Evolutionary conservation across 306 rosid species (phyloP).

Genomic region (Medicago arabica): DNA sequence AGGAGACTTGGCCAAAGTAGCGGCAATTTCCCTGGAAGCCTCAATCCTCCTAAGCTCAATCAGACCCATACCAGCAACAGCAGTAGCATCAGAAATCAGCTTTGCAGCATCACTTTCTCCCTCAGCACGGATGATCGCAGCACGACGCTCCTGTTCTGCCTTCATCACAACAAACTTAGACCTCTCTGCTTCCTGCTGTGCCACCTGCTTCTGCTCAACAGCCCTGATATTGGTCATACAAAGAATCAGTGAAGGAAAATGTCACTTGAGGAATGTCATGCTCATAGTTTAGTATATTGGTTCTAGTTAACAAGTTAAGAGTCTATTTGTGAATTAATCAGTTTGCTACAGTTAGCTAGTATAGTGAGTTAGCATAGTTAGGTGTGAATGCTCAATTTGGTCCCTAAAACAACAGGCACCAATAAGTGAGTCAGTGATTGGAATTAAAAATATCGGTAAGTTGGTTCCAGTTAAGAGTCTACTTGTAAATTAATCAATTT

Average conservation of each 20-base stretch:
- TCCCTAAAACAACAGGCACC: not conserved
- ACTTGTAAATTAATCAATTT: not conserved
- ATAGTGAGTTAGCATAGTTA: not conserved
- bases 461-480: not conserved
- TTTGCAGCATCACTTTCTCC: constrained; percentile 94
- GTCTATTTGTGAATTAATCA: not conserved
- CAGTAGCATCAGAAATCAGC: constrained; percentile 85
- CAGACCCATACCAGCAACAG: constrained; percentile 68
- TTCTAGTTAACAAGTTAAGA: not conserved
- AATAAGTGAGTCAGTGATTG: not conserved
- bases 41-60: constrained; percentile 90
- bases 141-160: constrained; percentile 94
- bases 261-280: not conserved
- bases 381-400: not conserved
- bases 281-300: not conserved
- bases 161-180: constrained; percentile 91
- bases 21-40: constrained; percentile 83
- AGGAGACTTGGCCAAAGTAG: constrained; percentile 81
- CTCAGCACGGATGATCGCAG: constrained; percentile 87
- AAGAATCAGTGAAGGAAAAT: not conserved
- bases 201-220: constrained; percentile 95
- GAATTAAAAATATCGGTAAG: not conserved
- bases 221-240: constrained; percentile 49
- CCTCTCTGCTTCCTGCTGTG: constrained; percentile 97
- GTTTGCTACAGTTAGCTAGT: not conserved